Percentiles rank a stretch among this genome's conserved stretches.
phyloP scores from a whole-genome alignment of 2,329 filamentous ascomycete genomes.

The Davidsoniella virescens region DNA sequence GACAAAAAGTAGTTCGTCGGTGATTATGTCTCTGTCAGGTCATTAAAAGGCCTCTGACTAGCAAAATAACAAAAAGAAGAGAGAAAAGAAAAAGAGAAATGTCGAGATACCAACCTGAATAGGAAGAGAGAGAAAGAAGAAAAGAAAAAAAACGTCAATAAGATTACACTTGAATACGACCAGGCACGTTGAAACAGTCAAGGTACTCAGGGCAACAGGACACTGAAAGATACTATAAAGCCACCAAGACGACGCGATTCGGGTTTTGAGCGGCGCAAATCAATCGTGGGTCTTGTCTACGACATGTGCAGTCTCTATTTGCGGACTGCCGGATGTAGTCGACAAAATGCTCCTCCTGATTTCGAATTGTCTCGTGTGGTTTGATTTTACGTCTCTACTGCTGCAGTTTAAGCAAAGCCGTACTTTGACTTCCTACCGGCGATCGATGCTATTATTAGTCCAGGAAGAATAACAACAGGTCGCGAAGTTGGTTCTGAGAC shows the following conservation, averaged over 20 bases:
- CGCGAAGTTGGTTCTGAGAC: background rate
- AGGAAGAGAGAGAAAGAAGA: background rate
- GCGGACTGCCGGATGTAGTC: too few relatives aligned
- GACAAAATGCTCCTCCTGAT: background rate
- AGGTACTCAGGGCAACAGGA: background rate
- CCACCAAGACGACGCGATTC: too few relatives aligned
- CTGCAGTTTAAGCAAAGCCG: background rate
- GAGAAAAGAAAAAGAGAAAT: conserved; percentile 6
- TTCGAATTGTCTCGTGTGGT: background rate
- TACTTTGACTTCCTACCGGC: background rate
- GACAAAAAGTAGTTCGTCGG: too few relatives aligned
- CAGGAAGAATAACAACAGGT: background rate
- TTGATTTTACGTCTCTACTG: background rate
- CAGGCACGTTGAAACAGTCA: background rate
- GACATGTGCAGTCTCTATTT: too few relatives aligned
- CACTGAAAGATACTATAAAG: too few relatives aligned
- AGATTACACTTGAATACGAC: background rate
- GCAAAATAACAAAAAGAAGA: conserved; percentile 1
- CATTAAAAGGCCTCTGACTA: background rate
- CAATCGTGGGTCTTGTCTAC: too few relatives aligned
- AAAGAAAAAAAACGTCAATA: background rate
- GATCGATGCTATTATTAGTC: background rate
- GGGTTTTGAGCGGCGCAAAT: too few relatives aligned
- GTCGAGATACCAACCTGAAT: background rate
- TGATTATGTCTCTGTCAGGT: too few relatives aligned